phyloP scores from a whole-genome alignment of 1,139 yeast genomes.

The Protomyces gravidus region DNA sequence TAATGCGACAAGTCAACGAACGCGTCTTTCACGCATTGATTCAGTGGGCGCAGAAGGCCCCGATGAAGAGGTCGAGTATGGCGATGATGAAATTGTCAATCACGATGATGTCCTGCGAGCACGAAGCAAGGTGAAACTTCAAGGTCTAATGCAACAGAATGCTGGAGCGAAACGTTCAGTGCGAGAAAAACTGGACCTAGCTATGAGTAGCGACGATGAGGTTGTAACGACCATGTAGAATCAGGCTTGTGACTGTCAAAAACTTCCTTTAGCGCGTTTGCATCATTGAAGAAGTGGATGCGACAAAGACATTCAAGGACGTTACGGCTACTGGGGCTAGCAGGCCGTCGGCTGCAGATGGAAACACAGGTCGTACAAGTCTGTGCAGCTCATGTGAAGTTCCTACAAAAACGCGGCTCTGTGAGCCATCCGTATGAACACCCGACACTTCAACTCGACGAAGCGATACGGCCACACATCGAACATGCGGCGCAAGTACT shows the following conservation, averaged over 20 bases:
- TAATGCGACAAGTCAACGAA: not conserved
- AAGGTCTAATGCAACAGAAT: not conserved
- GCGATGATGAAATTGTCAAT: not conserved
- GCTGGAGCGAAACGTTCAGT: not conserved
- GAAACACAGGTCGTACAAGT: not conserved
- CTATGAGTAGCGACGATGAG: not conserved
- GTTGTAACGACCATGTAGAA: not conserved
- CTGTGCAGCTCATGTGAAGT: not conserved
- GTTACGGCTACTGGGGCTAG: not conserved
- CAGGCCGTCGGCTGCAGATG: not conserved
- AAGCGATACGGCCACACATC: constrained; percentile 7
- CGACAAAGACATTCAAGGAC: no score
- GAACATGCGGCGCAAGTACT: constrained; percentile 20
- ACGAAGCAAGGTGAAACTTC: not conserved
- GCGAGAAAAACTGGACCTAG: not conserved
- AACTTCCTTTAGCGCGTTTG: no score
- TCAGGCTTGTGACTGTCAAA: not conserved
- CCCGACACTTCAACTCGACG: constrained; percentile 10
- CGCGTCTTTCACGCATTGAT: not conserved
- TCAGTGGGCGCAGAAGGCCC: not conserved
- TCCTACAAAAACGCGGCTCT: not conserved
- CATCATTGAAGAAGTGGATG: no score
- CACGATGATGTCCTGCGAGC: not conserved
- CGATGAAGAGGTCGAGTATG: not conserved
- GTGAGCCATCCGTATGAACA: constrained; percentile 24